Base-by-base conservation (phyloP, 2,329 filamentous ascomycete species). In the Nothophaeocryptopus gaeumannii region DNA sequence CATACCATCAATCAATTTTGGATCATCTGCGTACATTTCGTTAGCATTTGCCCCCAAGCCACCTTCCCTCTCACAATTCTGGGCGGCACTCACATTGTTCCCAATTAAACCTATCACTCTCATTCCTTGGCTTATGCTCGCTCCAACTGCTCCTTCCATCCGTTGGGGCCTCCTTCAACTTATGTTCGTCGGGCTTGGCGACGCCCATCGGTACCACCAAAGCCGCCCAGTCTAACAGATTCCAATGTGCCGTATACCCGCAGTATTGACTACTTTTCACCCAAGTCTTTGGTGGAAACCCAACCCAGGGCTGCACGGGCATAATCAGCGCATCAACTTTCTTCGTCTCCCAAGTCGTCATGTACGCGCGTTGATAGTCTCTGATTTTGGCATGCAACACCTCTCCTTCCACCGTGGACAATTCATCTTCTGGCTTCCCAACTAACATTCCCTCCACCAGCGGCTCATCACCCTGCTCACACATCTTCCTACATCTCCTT, bases 281-380 rank as follows among this genome's bases (percentile, higher is more conserved):
- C 54, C 56, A 55, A 20, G 50, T 46, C 51, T 55, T 58, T 7
- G 59, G 47, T 14, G 16, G 37, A 46, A 53, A 61, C 8, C 44
- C 48, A 12, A 61, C 58, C 47, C 51, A 59, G 4, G 59, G 52
- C 13, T 55, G 30, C 8, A 58, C 70, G 4, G 75, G 72, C 43
- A 70, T 72, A 14, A 83, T 42, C 0, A 82, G 59, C 0, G 73
- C 74, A 63, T 82, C 79, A 5, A 82, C 62, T 4, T 67, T 58
- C n/a, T 76, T 58, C 13, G 72, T 61, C 10, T 74, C 69, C 67
- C 72, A 81, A 0, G 53, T 61, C 14, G 71, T 65, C 3, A 65
- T 20, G 5, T 74, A 66, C 32, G 34, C 13, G n/a, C 38, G 41
- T 26, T 51, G 47, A 13, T 50, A 50, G 7, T 38, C 38, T 2